Evolutionary conservation across 2,329 filamentous ascomycete species (phyloP), one percentile per base, ranked within the genome.

Genomic region (Dendrostoma leiphaemia): DNA sequence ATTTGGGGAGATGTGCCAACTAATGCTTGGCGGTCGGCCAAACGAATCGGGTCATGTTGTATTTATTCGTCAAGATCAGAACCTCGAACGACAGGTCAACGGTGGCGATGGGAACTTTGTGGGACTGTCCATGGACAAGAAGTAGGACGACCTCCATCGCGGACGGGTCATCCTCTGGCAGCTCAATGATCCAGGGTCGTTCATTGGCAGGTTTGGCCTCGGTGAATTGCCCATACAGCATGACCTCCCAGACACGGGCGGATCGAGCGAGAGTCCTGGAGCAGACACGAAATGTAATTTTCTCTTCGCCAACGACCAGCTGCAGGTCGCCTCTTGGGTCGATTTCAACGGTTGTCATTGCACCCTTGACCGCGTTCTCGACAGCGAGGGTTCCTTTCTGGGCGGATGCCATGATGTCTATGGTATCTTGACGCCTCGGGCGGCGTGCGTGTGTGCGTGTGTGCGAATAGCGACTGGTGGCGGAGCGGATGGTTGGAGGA

Each of bases 251-350:
- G 10, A 26, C 12, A 3, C n/a, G 48, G 5, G 51, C 37, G 3
- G 38, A 15, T 5, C 51, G 46, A 5, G 32, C 29, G n/a, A 47
- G 17, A 6, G 51, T 32, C 13, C 40, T 40, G 26, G 51, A 37
- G 29, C 47, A 37, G 6, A 49, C 38, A 2, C 3, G 29, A 13
- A 54, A 37, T 2, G 13, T 2, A 3, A 24, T 17, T 3, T 32
- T 24, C 4, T 21, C 23, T 19, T 29, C 26, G 21, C 45, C 51
- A 12, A 44, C 29, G 24, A 49, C 15, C n/a, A 54, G 45, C n/a
- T 34, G 35, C 23, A 54, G 45, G 12, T 49, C 38, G 2, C 51
- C 51, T 13, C 44, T 23, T 13, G 19, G 29, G 28, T 54, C 51
- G 24, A 54, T 50, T 17, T 38, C 8, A 17, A 38, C 19, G 6